Evolutionary conservation across 2,329 filamentous ascomycete species (phyloP).

Genomic region (Penicillium sclerotigenum): DNA sequence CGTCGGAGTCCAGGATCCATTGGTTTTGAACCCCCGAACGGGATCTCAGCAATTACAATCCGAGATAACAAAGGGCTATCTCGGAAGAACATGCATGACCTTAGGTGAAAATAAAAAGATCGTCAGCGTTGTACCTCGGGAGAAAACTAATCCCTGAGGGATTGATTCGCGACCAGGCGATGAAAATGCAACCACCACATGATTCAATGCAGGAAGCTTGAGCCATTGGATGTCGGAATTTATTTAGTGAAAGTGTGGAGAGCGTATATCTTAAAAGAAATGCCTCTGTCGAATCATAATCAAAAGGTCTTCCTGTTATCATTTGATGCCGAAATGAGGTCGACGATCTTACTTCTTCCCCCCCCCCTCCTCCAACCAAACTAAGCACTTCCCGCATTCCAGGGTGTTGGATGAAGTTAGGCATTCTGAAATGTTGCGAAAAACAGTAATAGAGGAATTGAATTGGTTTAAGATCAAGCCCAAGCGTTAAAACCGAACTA

Average conservation of each 20-base stretch:
- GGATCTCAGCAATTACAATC: neutral
- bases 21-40: neutral
- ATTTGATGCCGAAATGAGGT: neutral
- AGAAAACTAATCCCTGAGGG: neutral
- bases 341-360: neutral
- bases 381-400: neutral
- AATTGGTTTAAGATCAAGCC: neutral
- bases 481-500: neutral
- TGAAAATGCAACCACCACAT: neutral
- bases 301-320: neutral
- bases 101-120: neutral
- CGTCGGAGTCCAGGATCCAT: neutral
- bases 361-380: too few relatives aligned
- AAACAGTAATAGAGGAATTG: neutral
- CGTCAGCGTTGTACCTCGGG: neutral
- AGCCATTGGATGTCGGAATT: neutral
- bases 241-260: neutral
- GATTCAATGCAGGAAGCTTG: neutral
- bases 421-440: neutral
- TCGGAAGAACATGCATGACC: neutral
- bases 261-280: neutral
- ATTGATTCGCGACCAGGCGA: neutral
- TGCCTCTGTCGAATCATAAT: neutral
- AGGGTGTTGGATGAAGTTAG: neutral
- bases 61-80: neutral